Conservation (phyloP, 2,329 filamentous ascomycete species). For the Davidsoniella eucalypti region DNA sequence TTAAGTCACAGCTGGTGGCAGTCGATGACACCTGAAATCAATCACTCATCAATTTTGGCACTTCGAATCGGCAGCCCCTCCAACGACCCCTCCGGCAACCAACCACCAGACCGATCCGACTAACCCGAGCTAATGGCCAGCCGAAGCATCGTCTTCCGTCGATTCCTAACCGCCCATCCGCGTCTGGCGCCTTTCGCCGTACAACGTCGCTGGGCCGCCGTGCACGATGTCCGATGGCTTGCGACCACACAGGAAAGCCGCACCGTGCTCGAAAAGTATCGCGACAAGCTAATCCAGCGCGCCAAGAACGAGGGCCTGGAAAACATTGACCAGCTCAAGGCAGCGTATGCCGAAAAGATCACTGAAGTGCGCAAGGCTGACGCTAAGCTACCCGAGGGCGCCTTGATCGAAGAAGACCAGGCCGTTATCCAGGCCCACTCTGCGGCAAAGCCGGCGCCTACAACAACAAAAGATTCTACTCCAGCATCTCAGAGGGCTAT, state of each 20-base stretch:
- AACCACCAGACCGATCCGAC: neutral
- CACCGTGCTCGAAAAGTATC: conserved; percentile 68
- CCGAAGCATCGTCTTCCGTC: conserved; percentile 6
- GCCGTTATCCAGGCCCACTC: neutral
- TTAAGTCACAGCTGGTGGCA: neutral
- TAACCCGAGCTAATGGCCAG: conserved; percentile 3
- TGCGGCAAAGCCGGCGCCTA: neutral
- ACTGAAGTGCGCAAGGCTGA: conserved; percentile 51
- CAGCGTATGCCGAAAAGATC: conserved; percentile 77
- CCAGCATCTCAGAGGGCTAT: conserved; percentile 16
- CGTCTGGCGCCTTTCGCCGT: conserved; percentile 7
- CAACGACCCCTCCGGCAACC: neutral
- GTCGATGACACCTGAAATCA: neutral
- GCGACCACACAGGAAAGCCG: conserved; percentile 56
- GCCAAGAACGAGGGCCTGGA: conserved; percentile 55
- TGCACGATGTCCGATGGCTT: conserved; percentile 82
- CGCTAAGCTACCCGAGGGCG: conserved; percentile 23
- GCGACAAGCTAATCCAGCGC: conserved; percentile 67
- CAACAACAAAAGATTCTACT: conserved; percentile 14
- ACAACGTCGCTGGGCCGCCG: conserved; percentile 78
- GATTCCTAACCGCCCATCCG: conserved; percentile 7
- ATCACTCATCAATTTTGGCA: neutral
- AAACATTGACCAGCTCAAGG: conserved; percentile 59
- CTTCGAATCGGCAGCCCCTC: neutral
- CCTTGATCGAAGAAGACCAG: conserved; percentile 4